These are phyloP conservation scores for Oryza officinalis DNA, from an alignment of 176 grass and related monocot species.

Conservation along the genomic window DNA sequence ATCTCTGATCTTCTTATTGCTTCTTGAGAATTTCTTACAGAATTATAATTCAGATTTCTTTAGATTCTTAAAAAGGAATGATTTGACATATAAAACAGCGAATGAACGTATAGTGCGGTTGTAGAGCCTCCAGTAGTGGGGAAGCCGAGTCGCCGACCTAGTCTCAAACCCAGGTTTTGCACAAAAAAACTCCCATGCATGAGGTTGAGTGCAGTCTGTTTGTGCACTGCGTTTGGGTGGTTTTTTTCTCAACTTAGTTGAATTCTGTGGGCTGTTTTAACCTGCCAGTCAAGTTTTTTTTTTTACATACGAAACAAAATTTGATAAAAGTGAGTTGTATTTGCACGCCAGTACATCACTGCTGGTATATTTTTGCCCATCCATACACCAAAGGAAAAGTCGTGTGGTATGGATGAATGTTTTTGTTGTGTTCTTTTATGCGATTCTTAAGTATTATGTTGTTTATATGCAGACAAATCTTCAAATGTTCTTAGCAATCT, in stretches of 20 bases:
- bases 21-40: not conserved
- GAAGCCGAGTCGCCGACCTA: too few species aligned
- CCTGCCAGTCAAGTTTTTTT: too few species aligned
- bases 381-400: conserved; percentile 1
- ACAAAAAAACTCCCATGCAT: too few species aligned
- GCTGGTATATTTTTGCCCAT: not conserved
- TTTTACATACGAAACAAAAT: not conserved
- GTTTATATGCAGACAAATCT: conserved; percentile 66
- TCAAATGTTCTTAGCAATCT: conserved; percentile 45
- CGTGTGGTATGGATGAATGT: not conserved
- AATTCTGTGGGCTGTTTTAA: too few species aligned
- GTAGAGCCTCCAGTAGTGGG: too few species aligned
- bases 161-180: too few species aligned
- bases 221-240: too few species aligned
- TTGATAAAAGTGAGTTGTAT: not conserved
- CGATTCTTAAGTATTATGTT: conserved; percentile 3
- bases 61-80: not conserved
- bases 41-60: not conserved
- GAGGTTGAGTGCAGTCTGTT: too few species aligned
- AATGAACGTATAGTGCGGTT: too few species aligned
- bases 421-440: not conserved
- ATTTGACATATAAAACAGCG: not conserved
- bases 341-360: not conserved
- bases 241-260: too few species aligned
- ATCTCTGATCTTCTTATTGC: not conserved